A percentile compares a stretch with the other conserved stretches of the same genome.
phyloP scores from a whole-genome alignment of 1,284 basidiomycete species.

The Paramarasmius palmivorus region DNA sequence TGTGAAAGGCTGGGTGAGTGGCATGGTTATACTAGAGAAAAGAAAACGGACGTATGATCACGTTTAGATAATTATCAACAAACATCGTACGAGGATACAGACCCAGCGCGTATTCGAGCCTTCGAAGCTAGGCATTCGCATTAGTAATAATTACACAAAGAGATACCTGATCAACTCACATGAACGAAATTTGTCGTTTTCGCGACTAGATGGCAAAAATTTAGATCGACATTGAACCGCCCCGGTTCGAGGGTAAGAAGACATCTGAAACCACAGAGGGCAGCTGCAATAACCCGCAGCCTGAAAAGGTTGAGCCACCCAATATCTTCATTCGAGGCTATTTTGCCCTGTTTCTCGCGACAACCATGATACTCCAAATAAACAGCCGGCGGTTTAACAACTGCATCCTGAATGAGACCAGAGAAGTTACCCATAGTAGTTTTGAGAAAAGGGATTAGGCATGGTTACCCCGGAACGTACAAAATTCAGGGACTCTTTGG shows the following conservation, averaged over 20 bases:
- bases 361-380: not conserved
- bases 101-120: conserved; percentile 10
- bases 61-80: conserved; percentile 7
- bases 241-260: conserved; percentile 7
- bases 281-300: conserved; percentile 7
- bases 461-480: too few relatives aligned
- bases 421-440: too few relatives aligned
- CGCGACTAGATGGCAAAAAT: conserved; percentile 12
- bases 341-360: not conserved
- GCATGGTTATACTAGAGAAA: not conserved
- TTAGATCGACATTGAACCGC: conserved; percentile 7
- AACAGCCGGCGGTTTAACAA: not conserved
- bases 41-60: conserved; percentile 8
- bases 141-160: not conserved
- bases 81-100: conserved; percentile 10
- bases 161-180: not conserved
- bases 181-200: conserved; percentile 1
- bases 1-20: not conserved
- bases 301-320: conserved; percentile 5
- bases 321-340: not conserved
- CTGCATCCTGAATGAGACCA: too few relatives aligned
- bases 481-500: too few relatives aligned
- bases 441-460: too few relatives aligned
- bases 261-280: conserved; percentile 10
- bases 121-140: not conserved